Evolutionary conservation across 2,329 filamentous ascomycete species (phyloP).

Genomic region (Curvularia spicifera): DNA sequence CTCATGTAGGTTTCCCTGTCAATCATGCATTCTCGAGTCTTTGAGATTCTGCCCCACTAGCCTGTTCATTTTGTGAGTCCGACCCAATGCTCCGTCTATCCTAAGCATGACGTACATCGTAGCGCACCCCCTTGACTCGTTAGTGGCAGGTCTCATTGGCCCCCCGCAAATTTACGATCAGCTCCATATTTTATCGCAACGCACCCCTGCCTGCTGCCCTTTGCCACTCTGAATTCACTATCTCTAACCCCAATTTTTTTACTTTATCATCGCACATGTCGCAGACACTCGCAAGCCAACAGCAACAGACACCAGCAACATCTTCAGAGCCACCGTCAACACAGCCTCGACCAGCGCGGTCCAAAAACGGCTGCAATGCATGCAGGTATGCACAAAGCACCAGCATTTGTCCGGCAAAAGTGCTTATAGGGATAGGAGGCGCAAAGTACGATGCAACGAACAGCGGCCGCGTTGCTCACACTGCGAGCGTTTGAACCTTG

Average conservation of each 20-base stretch:
- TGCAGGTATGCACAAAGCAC: neutral
- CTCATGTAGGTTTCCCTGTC: too few relatives aligned
- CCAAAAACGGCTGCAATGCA: neutral
- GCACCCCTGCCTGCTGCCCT: neutral
- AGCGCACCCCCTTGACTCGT: neutral
- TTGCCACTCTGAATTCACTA: neutral
- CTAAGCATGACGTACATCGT: neutral
- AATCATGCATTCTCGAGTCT: too few relatives aligned
- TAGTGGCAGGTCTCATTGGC: neutral
- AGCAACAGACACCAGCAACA: neutral
- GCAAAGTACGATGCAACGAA: neutral
- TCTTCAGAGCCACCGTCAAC: neutral
- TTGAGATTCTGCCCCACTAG: too few relatives aligned
- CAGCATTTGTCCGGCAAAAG: neutral
- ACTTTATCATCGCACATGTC: neutral
- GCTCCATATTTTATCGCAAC: neutral
- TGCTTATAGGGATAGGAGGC: neutral
- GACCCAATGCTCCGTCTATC: too few relatives aligned
- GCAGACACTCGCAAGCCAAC: neutral
- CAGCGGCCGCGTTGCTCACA: neutral
- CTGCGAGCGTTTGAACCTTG: neutral
- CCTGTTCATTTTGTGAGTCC: too few relatives aligned
- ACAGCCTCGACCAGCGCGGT: neutral
- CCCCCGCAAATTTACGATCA: neutral
- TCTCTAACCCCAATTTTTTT: neutral